Base-by-base conservation (phyloP, 495 filamentous ascomycete genomes). In the Neurospora sp. region DNA sequence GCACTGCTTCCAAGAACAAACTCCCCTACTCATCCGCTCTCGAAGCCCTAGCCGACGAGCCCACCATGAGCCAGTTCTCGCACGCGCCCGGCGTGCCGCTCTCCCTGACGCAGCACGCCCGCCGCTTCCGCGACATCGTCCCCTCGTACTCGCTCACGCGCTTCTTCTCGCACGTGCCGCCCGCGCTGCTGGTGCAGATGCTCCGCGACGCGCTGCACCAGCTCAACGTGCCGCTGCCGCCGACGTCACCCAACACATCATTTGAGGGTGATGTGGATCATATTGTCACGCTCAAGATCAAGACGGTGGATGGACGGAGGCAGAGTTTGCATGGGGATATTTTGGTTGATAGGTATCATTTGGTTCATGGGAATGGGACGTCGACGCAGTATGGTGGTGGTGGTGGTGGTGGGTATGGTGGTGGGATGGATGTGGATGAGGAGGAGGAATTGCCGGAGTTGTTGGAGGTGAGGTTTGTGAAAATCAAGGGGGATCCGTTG, bases 401-500 rank as follows among this genome's bases (percentile, higher is more conserved):
- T 46, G 44, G 18, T 8, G 2, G 31, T 3, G 42, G 42, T 7
- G 40, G 40, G 8, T 46, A 46, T 54, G 46, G 54, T 44, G 41
- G 41, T 62, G 54, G 54, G 27, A 62, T 62, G 54, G 23, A 62
- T 16, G 23, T 62, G 23, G 54, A 62, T 4, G 88, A 86, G 72
- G 83, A 82, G 14, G 82, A 81, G 71, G 87, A 89, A 77, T 78
- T 97, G 71, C 85, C 95, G 60, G 94, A 98, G 78, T 78, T 97
- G 72, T 85, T 95, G 66, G 94, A 98, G 83, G 92, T 97, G 12
- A 86, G 93, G 73, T 98, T 99, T 81, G 87, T 97, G 75, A 99
- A 99, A 82, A 88, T 91, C 46, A 96, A 96, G 83, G 96, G 96
- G 14, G 96, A 99, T 85, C 96, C 96, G 12, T 82, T 99, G 39